Evolutionary conservation across 371 early-diverging fungal species (phyloP).

Genomic region (Rhizopus microsporus): DNA sequence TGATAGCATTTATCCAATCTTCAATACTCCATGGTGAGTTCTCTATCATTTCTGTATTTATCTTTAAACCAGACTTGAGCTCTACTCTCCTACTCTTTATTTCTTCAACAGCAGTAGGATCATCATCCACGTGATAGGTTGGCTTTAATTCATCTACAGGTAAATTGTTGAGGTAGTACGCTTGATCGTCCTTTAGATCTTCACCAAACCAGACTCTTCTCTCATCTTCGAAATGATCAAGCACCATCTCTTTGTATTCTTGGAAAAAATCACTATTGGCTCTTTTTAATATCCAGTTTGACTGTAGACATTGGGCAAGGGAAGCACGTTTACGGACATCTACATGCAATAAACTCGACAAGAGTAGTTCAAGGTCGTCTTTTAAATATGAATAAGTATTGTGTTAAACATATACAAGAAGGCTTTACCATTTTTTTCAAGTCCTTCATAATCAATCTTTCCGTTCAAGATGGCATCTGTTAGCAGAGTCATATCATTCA

Average conservation of each 20-base stretch:
- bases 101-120: not conserved
- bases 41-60: not conserved
- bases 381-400: not conserved
- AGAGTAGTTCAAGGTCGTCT: not conserved
- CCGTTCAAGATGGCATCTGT: not conserved
- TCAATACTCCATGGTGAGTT: too few species aligned
- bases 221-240: slow-evolving; percentile 1
- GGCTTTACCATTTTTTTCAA: not conserved
- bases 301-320: not conserved
- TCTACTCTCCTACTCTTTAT: not conserved
- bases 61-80: not conserved
- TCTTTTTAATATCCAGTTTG: not conserved
- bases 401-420: slow-evolving; percentile 6
- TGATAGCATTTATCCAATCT: not conserved
- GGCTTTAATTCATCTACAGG: not conserved
- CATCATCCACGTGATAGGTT: not conserved
- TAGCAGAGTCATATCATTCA: not conserved
- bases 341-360: not conserved
- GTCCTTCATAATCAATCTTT: not conserved
- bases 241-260: slow-evolving; percentile 2
- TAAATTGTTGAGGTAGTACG: not conserved
- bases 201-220: slow-evolving; percentile 2
- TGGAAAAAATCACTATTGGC: not conserved
- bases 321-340: not conserved
- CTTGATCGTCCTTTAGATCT: not conserved